Evolutionary conservation across 768 basidiomycete genomes (phyloP).

Genomic region (Auricularia auricula-judae): DNA sequence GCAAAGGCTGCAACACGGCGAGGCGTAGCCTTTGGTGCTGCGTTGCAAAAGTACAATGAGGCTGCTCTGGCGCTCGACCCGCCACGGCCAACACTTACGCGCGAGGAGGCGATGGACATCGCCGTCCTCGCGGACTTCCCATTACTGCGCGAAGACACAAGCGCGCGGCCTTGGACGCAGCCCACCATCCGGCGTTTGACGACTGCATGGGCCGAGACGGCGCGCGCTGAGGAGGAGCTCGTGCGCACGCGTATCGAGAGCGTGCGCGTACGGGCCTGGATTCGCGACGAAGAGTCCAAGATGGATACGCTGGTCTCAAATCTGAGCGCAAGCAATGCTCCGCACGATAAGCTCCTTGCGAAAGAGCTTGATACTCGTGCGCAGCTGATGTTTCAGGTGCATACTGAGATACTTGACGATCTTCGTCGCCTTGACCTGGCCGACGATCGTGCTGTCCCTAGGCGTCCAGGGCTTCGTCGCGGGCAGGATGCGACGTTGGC

Average conservation of each 20-base stretch:
- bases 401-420: background rate
- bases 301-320: background rate
- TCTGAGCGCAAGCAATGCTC: background rate
- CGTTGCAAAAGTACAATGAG: background rate
- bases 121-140: constrained; percentile 1
- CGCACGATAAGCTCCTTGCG: background rate
- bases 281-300: background rate
- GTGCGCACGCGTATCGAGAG: background rate
- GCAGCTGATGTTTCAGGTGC: background rate
- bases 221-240: constrained; percentile 1
- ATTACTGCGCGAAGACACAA: background rate
- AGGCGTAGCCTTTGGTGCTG: background rate
- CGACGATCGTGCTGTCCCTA: background rate
- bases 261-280: background rate
- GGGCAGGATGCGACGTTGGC: background rate
- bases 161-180: background rate
- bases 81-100: background rate
- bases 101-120: background rate
- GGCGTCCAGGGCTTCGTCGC: background rate
- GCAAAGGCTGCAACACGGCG: background rate
- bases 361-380: background rate
- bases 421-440: background rate
- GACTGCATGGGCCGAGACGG: background rate
- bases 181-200: background rate
- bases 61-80: background rate